Evolutionary conservation across 805 yeast genomes (phyloP).

Genomic region (Teunomyces aglyptinius): DNA sequence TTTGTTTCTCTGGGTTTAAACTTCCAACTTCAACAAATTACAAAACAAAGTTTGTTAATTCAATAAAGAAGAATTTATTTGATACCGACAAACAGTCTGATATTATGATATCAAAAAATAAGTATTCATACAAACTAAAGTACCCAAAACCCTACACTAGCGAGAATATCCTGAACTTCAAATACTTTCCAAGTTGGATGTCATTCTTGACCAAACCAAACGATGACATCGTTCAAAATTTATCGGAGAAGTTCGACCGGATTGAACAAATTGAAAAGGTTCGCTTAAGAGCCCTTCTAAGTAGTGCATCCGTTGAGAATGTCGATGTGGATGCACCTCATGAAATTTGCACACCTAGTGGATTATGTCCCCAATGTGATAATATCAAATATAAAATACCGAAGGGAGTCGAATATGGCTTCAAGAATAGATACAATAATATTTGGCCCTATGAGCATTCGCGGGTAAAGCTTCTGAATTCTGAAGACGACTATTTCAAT

Average conservation of each 20-base stretch:
- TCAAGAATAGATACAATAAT: conserved; percentile 39
- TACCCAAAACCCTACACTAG: conserved; percentile 6
- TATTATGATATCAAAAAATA: neutral
- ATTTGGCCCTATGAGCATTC: conserved; percentile 52
- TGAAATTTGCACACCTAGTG: conserved; percentile 37
- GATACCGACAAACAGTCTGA: neutral
- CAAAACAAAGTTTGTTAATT: conserved; percentile 32
- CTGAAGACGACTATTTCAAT: conserved; percentile 43
- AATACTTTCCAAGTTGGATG: conserved; percentile 34
- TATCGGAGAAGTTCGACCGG: conserved; percentile 32
- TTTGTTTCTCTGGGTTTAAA: conserved; percentile 38
- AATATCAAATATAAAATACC: conserved; percentile 39
- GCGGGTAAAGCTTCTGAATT: conserved; percentile 31
- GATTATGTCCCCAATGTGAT: conserved; percentile 44
- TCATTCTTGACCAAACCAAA: conserved; percentile 19
- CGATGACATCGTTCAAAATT: conserved; percentile 20
- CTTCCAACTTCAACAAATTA: conserved; percentile 41
- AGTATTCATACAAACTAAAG: conserved; percentile 9
- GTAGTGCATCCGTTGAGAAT: neutral
- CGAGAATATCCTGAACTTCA: conserved; percentile 2
- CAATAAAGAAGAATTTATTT: conserved; percentile 31
- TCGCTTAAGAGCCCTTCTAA: conserved; percentile 23
- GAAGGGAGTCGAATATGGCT: conserved; percentile 38
- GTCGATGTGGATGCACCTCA: conserved; percentile 9
- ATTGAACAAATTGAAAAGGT: conserved; percentile 39